Evolutionary conservation across 1,284 basidiomycete species (phyloP), one percentile per base, ranked within the genome.

Genomic region (Puccinia novopanici): DNA sequence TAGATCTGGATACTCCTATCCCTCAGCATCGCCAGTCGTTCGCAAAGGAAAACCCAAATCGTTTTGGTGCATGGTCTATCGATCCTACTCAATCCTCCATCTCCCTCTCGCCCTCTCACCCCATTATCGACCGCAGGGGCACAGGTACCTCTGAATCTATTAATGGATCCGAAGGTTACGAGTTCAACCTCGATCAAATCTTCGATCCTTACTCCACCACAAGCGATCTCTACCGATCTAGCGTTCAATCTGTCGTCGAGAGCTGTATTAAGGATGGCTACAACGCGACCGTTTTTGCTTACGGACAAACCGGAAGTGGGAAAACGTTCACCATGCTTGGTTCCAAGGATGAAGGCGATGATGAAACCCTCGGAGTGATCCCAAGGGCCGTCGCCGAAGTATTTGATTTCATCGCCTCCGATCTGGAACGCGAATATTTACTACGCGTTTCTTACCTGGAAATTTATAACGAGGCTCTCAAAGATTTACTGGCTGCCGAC

Each of bases 301-400:
- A 77, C 55, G 94, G 94, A 45, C 86, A 87, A 61, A 93, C 93
- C 0, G 92, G 92, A 0, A 92, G 92, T n/a, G 95, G 95, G 73
- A 98, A 97, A 88, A 97, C 94, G 0, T 95, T 92, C 84, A 97
- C 94, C 22, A 90, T 99, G 65, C 89, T 89, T 6, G 96, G 96
- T 15, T 91, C 89, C 48, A 90, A 91, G 12, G 88, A 89, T 1
- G 91, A 98, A 83, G 94, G 94, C 0, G 91, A 89, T 52, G 90
- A 91, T 13, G 88, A 90, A 3, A 91, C 98, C 83, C 94, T 94
- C 0, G 96, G 96, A 81, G 95, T 99, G 83, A 98, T 98, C 81
- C 94, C 95, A 0, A 90, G 93, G 34, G 91, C 95, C 0, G 93
- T 99, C n/a, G 87, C 88, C 57, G 88, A 89, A 61, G 87, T 90